phyloP scores from a whole-genome alignment of 1,284 basidiomycete species.

The Xerocomus nothofagi region DNA sequence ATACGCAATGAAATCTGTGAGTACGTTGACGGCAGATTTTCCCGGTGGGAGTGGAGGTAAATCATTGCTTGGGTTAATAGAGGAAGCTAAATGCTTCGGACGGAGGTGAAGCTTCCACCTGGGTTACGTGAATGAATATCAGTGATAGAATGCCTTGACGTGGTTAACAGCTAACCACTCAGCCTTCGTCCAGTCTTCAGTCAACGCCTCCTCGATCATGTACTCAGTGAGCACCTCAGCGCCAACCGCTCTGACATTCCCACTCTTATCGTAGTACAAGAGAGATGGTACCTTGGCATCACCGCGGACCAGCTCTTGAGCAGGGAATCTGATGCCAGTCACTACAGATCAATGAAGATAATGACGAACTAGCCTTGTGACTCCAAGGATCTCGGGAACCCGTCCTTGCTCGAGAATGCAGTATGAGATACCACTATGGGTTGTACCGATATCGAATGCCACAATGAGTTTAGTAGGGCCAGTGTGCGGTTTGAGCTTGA shows the following conservation, averaged over 20 bases:
- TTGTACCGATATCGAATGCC: conserved; percentile 15
- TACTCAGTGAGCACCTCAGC: conserved; percentile 44
- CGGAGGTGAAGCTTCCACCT: conserved; percentile 59
- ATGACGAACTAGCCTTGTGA: neutral
- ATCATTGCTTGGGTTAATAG: conserved; percentile 11
- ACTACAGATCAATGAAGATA: neutral
- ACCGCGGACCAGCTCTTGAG: conserved; percentile 27
- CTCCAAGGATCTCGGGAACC: conserved; percentile 3
- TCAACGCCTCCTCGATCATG: conserved; percentile 38
- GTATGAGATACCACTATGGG: conserved; percentile 10
- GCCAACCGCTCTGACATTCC: conserved; percentile 44
- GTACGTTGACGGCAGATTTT: conserved; percentile 44
- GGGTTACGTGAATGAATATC: neutral
- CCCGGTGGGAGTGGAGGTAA: conserved; percentile 33
- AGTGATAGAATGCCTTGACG: neutral
- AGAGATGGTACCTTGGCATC: conserved; percentile 53
- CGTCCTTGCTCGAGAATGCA: conserved; percentile 2
- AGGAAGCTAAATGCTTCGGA: conserved; percentile 30
- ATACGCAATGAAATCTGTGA: conserved; percentile 50
- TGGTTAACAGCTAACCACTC: conserved; percentile 43
- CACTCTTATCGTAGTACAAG: conserved; percentile 47
- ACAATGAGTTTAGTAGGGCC: conserved; percentile 11
- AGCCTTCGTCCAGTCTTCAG: conserved; percentile 42
- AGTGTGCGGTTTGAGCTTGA: conserved; percentile 2
- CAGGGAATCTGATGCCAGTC: conserved; percentile 36